Conservation (phyloP, 2,329 filamentous ascomycete genomes). For the Sphaerulina vaccinii region DNA sequence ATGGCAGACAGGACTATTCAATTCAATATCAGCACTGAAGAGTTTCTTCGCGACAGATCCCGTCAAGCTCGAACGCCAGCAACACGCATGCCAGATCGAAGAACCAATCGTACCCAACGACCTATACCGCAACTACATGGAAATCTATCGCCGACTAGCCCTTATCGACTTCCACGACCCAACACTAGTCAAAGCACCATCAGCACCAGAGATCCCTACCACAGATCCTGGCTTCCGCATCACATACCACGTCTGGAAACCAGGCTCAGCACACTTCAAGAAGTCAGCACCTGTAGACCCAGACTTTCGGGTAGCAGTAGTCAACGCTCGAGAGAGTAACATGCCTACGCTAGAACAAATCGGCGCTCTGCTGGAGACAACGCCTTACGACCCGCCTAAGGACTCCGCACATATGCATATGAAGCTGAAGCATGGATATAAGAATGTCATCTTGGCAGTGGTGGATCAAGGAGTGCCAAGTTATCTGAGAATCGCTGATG, state of each 20-base stretch:
- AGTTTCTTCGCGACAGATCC: slow-evolving; percentile 16
- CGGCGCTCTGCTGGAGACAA: slow-evolving; percentile 67
- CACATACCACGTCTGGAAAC: slow-evolving; percentile 81
- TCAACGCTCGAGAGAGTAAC: slow-evolving; percentile 68
- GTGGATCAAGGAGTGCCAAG: slow-evolving; percentile 89
- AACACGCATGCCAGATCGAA: slow-evolving; percentile 32
- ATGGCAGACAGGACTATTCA: slow-evolving; percentile 39
- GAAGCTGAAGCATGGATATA: slow-evolving; percentile 77
- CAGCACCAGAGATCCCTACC: slow-evolving; percentile 34
- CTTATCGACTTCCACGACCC: slow-evolving; percentile 72
- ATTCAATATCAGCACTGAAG: slow-evolving; percentile 17
- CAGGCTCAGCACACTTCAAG: slow-evolving; percentile 62
- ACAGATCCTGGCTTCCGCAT: slow-evolving; percentile 62
- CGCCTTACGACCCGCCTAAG: slow-evolving; percentile 64
- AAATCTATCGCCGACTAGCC: slow-evolving; percentile 74
- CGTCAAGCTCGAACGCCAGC: not conserved
- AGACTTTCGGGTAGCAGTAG: slow-evolving; percentile 81
- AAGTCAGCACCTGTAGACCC: slow-evolving; percentile 76
- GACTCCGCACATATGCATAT: slow-evolving; percentile 60
- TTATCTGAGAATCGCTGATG: slow-evolving; percentile 78
- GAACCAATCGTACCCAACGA: slow-evolving; percentile 53
- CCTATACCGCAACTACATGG: slow-evolving; percentile 55
- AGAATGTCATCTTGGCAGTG: slow-evolving; percentile 80
- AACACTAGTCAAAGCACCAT: slow-evolving; percentile 30
- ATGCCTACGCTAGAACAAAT: slow-evolving; percentile 75